Conservation (phyloP, 2,329 filamentous ascomycete genomes). For the Stenocarpella maydis region DNA sequence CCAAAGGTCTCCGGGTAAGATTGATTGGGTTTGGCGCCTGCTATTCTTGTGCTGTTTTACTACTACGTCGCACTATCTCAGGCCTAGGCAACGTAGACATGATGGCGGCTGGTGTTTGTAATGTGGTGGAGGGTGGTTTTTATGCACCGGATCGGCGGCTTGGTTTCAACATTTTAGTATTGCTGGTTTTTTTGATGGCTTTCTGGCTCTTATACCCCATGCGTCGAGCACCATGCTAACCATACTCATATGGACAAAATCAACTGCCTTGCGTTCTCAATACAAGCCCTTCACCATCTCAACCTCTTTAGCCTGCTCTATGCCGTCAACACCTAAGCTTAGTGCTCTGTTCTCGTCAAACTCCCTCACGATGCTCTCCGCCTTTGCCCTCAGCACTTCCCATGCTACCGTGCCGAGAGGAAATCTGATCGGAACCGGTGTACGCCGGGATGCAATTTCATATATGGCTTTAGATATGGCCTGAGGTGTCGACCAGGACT, state of each 20-base stretch:
- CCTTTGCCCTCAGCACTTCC: constrained; percentile 44
- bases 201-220: constrained; percentile 16
- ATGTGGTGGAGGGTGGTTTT: neutral
- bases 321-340: constrained; percentile 40
- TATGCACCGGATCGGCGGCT: neutral
- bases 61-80: neutral
- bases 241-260: constrained; percentile 1
- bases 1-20: neutral
- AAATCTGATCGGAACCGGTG: constrained; percentile 50
- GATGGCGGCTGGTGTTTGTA: constrained; percentile 4
- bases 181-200: constrained; percentile 2
- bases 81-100: constrained; percentile 3
- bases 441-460: constrained; percentile 43
- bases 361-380: constrained; percentile 43
- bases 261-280: neutral
- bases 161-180: neutral
- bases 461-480: constrained; percentile 49
- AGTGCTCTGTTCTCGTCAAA: constrained; percentile 47
- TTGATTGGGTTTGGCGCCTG: neutral
- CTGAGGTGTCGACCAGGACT: constrained; percentile 45
- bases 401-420: constrained; percentile 51
- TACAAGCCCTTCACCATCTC: constrained; percentile 2
- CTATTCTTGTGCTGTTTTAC: neutral
- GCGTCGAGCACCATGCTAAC: too few relatives aligned
- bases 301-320: neutral